Percentiles rank a stretch among this genome's conserved stretches.
phyloP scores from a whole-genome alignment of 1,284 basidiomycete species.

The Nidula niveotomentosa region DNA sequence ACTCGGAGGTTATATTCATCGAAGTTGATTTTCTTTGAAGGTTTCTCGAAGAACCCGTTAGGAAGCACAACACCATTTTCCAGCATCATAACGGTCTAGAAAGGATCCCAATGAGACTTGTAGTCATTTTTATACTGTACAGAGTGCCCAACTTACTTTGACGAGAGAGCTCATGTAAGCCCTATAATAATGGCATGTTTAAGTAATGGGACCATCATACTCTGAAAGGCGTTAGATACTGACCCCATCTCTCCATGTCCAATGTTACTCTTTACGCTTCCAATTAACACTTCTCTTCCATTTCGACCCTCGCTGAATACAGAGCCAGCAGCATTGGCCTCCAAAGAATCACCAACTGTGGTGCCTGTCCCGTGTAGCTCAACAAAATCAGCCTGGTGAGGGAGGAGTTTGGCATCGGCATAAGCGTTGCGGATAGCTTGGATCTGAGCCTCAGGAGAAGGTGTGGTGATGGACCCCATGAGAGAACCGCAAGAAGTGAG shows the following conservation, averaged over 20 bases:
- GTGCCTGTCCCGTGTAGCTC: constrained; percentile 48
- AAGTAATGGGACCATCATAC: too few relatives aligned
- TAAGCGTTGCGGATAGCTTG: constrained; percentile 32
- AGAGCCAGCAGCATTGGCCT: constrained; percentile 41
- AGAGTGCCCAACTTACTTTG: too few relatives aligned
- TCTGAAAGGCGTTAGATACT: too few relatives aligned
- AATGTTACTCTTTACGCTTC: constrained; percentile 40
- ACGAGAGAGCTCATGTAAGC: too few relatives aligned
- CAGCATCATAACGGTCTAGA: too few relatives aligned
- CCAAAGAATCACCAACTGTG: constrained; percentile 41
- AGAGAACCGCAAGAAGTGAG: constrained; percentile 1
- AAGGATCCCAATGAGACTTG: too few relatives aligned
- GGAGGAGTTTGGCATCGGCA: constrained; percentile 17
- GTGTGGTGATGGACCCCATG: constrained; percentile 2
- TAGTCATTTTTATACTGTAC: too few relatives aligned
- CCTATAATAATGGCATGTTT: too few relatives aligned
- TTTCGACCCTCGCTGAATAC: constrained; percentile 18
- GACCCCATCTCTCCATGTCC: constrained; percentile 14
- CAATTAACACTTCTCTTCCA: constrained; percentile 23
- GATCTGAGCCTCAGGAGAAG: constrained; percentile 3
- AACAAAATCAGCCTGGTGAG: constrained; percentile 38
- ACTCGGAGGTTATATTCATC: too few relatives aligned
- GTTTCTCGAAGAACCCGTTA: too few relatives aligned
- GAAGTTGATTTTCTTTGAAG: too few relatives aligned
- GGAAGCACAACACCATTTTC: too few relatives aligned